A percentile compares a stretch with the other conserved stretches of the same genome.
Conservation (phyloP, 106 monocot species). For the Allium cepa region DNA sequence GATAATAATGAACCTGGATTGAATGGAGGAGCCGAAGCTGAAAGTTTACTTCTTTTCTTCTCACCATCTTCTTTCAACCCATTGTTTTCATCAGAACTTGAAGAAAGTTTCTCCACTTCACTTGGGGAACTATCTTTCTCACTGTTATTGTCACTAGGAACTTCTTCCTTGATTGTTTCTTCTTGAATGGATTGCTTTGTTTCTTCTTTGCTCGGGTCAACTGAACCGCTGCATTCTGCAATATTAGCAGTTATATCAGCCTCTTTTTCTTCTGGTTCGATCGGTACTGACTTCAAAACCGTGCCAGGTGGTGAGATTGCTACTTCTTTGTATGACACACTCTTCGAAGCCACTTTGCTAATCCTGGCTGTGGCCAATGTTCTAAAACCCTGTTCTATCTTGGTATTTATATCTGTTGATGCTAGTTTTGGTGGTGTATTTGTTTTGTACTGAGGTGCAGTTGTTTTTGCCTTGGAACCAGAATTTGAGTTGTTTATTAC, state of each 20-base stretch:
- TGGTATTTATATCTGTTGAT: background rate
- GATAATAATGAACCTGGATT: slow-evolving; percentile 60
- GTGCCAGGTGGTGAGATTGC: slow-evolving; percentile 90
- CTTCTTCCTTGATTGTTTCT: slow-evolving; percentile 16
- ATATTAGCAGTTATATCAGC: slow-evolving; percentile 4
- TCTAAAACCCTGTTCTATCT: slow-evolving; percentile 13
- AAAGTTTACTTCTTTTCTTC: slow-evolving; percentile 60
- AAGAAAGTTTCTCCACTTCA: slow-evolving; percentile 25
- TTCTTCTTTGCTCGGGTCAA: slow-evolving; percentile 28
- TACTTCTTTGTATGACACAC: slow-evolving; percentile 87
- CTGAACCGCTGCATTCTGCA: background rate
- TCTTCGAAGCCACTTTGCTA: slow-evolving; percentile 48
- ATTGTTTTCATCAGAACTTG: slow-evolving; percentile 29
- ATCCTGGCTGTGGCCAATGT: slow-evolving; percentile 21
- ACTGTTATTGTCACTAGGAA: slow-evolving; percentile 19
- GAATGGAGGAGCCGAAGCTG: slow-evolving; percentile 92
- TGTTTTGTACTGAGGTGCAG: slow-evolving; percentile 17
- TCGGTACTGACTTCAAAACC: slow-evolving; percentile 40
- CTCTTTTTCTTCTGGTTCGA: slow-evolving; percentile 22
- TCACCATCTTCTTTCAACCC: slow-evolving; percentile 20
- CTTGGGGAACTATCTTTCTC: slow-evolving; percentile 27
- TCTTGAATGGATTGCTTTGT: slow-evolving; percentile 10
- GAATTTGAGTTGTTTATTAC: slow-evolving; percentile 22
- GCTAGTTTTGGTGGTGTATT: slow-evolving; percentile 3
- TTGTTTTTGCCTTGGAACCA: slow-evolving; percentile 27